Evolutionary conservation across 805 yeast species (phyloP), one percentile per base, ranked within the genome.

Genomic region (Suhomyces sp.): DNA sequence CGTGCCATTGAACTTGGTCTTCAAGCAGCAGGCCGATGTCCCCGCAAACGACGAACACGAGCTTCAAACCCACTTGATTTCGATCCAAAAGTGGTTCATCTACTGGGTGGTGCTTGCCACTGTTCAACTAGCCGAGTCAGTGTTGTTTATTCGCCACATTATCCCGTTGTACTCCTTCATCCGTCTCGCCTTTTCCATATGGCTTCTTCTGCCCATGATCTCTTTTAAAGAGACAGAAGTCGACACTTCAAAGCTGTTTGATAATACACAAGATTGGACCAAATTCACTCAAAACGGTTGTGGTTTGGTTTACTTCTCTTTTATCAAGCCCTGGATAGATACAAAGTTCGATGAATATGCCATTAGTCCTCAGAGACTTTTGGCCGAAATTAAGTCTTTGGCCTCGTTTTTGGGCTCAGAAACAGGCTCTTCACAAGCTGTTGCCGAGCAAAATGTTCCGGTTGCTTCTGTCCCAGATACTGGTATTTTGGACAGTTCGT

Each of bases 61-160:
- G 17, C 49, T 68, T 47, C 69, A 65, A 50, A 47, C 48, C 26
- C 66, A 63, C 49, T 60, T 70, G 50, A 54, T 69, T 36, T 36
- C 63, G 5, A 57, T 72, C 42, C 73, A 75, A 56, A 72, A 78
- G 67, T 75, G 78, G 79, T 61, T 70, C 27, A 65, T 72, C 26
- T 73, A 87, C 68, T 90, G 96, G 96, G 73, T 86, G 10, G 83
- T 87, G 1, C 67, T 78, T 50, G 78, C 85, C 6, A 65, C 76
- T 44, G 59, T 73, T 7, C 67, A 70, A 1, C 58, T 70, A 10
- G 80, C 78, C 53, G 72, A 78, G 44, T 63, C 71, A 31, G 57
- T 81, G 17, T 67, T 78, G 8, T 71, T 81, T 19, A 49, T 88
- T n/a, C 61, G 76, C 41, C 62, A 69, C 31, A 57, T 78, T 38